Evolutionary conservation across 768 basidiomycete genomes (phyloP), one percentile per base, ranked within the genome.

Genomic region (Pulveroboletus sp.): DNA sequence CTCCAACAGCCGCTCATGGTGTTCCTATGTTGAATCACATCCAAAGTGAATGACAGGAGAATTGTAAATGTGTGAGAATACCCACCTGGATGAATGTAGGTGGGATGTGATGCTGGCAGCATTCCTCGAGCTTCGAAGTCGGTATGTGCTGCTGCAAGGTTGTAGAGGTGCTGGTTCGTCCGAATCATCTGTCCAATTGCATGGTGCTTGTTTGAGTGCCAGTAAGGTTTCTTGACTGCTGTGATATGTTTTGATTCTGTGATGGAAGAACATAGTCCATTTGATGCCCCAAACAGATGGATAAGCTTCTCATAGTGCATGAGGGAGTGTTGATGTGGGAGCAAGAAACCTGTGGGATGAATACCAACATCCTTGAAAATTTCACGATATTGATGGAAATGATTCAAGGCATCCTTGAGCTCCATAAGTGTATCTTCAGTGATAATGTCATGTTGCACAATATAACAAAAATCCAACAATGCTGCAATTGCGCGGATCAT

Each of bases 221-320:
- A 51, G 53, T 60, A 73, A 0, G 70, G 70, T 35, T 68, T 45
- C 39, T 73, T 72, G 2, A 73, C 67, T 2, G 70, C 69, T 11
- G 61, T 59, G 44, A 71, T 71, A 27, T 70, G 71, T 36, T 63
- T 68, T 0, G 65, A 67, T 38, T 72, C 69, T 0, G 65, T 71
- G 16, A 71, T 71, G 5, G 68, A 71, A 0, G 63, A 64, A 39
- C 68, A 70, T 2, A 71, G 58, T 2, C 71, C 69, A 43, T 70
- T 70, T 4, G 65, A 70, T 6, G 64, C 57, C 17, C 65, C 65
- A 49, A 70, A 72, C 3, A 55, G 23, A 5, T 19, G 38, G 29
- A 69, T 67, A 0, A 56, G 30, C 1, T 16, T 11, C 0, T 4
- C 5, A 31, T 69, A 73, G n/a, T 41, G 40, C 7, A 41, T 10